Base-by-base conservation (phyloP, 192 early-diverging fungal genomes). In the Dissophora globulifera region DNA sequence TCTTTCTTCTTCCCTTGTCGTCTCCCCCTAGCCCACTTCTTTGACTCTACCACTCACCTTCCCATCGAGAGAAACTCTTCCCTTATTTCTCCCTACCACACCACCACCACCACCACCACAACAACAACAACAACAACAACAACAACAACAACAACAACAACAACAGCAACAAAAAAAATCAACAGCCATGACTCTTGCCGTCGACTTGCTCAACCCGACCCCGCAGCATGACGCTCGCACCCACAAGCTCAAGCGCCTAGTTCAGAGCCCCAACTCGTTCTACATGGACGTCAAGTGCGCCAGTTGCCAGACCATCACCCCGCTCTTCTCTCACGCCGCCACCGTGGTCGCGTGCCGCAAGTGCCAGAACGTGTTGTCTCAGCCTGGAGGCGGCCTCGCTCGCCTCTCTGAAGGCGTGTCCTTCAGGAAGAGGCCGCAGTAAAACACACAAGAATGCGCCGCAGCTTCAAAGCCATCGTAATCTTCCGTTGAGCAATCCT, bases 271-370 rank as follows among this genome's bases (percentile, higher is more conserved):
- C 45, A 93, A 98, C 92, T 97, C 96, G 22, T 97, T 91, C 92
- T 97, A 97, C 85, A 97, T 98, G 95, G 96, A 98, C 74, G 95
- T 98, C 63, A 97, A 96, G 86, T 97, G 95, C 88, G 84, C 93
- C 57, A 93, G 91, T 25, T 85, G 93, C 89, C 86, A 89, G 76
- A 79, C 87, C 67, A 94, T 96, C 83, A 93, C 93, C 80, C 91
- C 92, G 64, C 90, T 96, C 69, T 96, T 96, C 86, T 89, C 87
- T 78, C 93, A 96, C 85, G 93, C 93, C 65, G 92, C 94, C 78
- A 92, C 93, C 54, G 94, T 96, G 51, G 93, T 95, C 61, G 67
- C 91, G 43, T 96, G 94, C 88, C 74, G 82, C 56, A 86, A 88
- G 51, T 96, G 94, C 86, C 83, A 86, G 53, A 88, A 89, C 50